These are phyloP conservation scores for Sanguinoderma infundibulare DNA, from an alignment of 1,284 basidiomycete genomes.

Conservation along the genomic window DNA sequence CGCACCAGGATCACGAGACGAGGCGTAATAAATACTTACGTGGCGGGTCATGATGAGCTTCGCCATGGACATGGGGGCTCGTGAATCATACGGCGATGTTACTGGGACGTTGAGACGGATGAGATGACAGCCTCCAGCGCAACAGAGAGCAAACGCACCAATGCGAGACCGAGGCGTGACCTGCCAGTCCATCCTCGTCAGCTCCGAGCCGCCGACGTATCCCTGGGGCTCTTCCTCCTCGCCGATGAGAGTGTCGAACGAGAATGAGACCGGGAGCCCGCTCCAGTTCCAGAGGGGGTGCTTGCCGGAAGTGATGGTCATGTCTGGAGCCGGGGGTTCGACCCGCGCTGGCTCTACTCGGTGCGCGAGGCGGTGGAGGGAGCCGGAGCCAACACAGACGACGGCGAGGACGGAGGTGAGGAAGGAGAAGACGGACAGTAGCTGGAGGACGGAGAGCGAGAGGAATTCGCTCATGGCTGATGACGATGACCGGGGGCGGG, in stretches of 20 bases:
- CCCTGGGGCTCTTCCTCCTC: conserved; percentile 31
- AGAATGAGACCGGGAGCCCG: conserved; percentile 34
- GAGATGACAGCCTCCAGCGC: not conserved
- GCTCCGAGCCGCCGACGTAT: conserved; percentile 34
- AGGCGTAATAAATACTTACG: conserved; percentile 29
- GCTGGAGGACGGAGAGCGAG: conserved; percentile 38
- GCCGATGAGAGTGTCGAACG: conserved; percentile 34
- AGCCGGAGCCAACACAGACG: conserved; percentile 37
- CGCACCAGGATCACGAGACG: conserved; percentile 20
- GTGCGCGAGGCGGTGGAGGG: conserved; percentile 33
- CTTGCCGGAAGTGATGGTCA: conserved; percentile 26
- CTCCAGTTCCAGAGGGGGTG: conserved; percentile 36
- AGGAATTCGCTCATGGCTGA: conserved; percentile 36
- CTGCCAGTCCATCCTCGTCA: conserved; percentile 38
- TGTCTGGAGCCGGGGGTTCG: conserved; percentile 25
- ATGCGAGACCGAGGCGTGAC: conserved; percentile 25
- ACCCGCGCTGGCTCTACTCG: conserved; percentile 30
- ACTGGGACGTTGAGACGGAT: too few relatives aligned
- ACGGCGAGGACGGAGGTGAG: conserved; percentile 37
- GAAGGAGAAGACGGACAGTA: conserved; percentile 39
- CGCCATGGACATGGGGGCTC: conserved; percentile 40
- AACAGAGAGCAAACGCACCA: conserved; percentile 25
- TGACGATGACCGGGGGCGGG: conserved; percentile 17
- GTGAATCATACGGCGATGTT: conserved; percentile 30
- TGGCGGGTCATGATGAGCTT: conserved; percentile 43